Base-by-base conservation (phyloP, 208 protist species). In the Willaertia magna region DNA sequence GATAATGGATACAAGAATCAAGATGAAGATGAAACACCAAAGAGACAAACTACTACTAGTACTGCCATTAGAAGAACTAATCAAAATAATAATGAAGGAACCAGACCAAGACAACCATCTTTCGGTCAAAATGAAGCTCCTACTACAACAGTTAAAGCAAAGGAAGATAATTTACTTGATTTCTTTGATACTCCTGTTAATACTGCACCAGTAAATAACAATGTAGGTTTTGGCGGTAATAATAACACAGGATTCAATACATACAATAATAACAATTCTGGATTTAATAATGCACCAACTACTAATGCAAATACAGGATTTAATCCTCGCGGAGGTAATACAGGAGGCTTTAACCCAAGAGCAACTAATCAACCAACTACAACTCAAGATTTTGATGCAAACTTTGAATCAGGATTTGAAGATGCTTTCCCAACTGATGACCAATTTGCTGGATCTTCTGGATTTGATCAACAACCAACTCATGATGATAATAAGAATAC, bases 381-480 rank as follows among this genome's bases (percentile, higher is more conserved):
- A 11, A 22, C 49, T 22, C 49, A 75, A 40, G 74, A 78, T 78
- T 83, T 83, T 42, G 30, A 83, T 11, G 46, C 43, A 22, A 55
- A 83, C 78, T 81, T 81, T 81, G 76, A 40, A 40, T 67, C 55
- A 34, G 55, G 55, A 34, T 67, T 67, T 67, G 76, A 81, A 39
- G 43, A 81, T 51, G 40, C 18, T 11, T 81, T 81, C 44, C 22
- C 9, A 81, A 40, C 42, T 39, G 39, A 51, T 51, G 40, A 51
- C 7, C 4, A 11, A 39, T 26, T 42, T 43, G n/a, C 20, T 18
- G 26, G 3, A 34, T 2, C 16, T 7, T 34, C 14, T 39, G 43
- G 7, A 6, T 30, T 30, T 11, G 18, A 74, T 30, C 26, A 74
- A 74, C 26, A 74, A 74, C 16, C 6, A 4, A 74, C 6, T 1